Conservation (phyloP, 345 rosid genomes). For the Lenwebbia sp. region DNA sequence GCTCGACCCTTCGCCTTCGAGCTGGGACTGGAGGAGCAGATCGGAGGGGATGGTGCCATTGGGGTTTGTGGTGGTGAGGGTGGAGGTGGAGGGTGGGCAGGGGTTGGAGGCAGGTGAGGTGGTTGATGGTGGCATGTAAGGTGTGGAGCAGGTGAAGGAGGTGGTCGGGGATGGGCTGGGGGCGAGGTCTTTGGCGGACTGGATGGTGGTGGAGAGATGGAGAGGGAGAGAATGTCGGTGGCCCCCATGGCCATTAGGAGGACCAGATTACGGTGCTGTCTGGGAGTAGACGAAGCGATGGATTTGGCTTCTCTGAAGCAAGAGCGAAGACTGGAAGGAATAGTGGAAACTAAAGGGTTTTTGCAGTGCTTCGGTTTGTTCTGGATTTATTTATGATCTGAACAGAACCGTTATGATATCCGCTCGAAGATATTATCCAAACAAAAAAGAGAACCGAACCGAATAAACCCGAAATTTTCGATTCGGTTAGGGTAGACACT, state of each 20-base stretch:
- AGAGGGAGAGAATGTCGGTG: conserved; percentile 76
- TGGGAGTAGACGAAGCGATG: neutral
- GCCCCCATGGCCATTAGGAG: conserved; percentile 83
- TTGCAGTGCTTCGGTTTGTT: neutral
- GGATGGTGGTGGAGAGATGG: conserved; percentile 64
- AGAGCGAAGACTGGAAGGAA: too few relatives aligned
- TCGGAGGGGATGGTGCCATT: conserved; percentile 37
- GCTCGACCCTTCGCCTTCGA: neutral
- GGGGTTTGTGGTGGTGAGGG: neutral
- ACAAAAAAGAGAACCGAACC: too few relatives aligned
- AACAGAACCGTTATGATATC: neutral
- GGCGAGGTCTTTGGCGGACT: conserved; percentile 35
- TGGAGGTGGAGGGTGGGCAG: conserved; percentile 1
- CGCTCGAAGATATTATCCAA: too few relatives aligned
- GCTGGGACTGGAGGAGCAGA: conserved; percentile 63
- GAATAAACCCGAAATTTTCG: too few relatives aligned
- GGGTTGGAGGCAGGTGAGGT: conserved; percentile 70
- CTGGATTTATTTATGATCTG: neutral
- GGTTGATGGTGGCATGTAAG: conserved; percentile 83
- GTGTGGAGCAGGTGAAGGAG: conserved; percentile 74
- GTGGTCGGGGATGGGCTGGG: conserved; percentile 52
- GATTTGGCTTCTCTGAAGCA: neutral
- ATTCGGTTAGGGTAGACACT: too few relatives aligned
- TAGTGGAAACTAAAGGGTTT: neutral
- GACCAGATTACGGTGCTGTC: conserved; percentile 13